These are phyloP conservation scores for Neurospora sp. DNA, from an alignment of 495 filamentous ascomycete species.

Conservation along the genomic window DNA sequence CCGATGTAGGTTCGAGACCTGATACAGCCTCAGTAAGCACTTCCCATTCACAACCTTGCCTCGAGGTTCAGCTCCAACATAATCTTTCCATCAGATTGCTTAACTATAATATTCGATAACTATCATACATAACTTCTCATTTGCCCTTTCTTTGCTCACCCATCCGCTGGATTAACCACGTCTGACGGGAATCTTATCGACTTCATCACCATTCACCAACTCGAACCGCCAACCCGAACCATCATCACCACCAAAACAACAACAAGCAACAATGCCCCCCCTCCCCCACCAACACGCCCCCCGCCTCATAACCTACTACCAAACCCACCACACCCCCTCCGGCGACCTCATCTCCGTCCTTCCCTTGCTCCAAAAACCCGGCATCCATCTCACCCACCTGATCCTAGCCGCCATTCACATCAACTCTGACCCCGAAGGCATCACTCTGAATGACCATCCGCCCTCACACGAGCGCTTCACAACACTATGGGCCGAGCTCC, in stretches of 20 bases:
- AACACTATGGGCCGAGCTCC: constrained; percentile 60
- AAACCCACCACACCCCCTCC: constrained; percentile 42
- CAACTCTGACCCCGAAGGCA: constrained; percentile 50
- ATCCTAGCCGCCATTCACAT: constrained; percentile 75
- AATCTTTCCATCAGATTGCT: neutral
- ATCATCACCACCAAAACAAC: neutral
- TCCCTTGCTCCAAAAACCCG: constrained; percentile 52
- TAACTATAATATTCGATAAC: neutral
- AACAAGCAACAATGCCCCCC: constrained; percentile 8
- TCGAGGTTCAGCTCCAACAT: neutral
- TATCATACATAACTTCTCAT: neutral
- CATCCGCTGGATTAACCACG: neutral
- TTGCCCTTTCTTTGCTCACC: neutral
- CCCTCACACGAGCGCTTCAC: constrained; percentile 46
- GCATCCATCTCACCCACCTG: constrained; percentile 53
- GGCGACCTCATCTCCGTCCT: constrained; percentile 58
- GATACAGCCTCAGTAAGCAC: neutral
- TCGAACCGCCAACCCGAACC: neutral
- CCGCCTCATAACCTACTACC: constrained; percentile 17
- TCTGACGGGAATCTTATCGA: neutral
- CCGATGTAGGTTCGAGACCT: neutral
- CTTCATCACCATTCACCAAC: neutral
- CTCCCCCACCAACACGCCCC: constrained; percentile 10
- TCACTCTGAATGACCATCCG: constrained; percentile 69
- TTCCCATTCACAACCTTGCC: neutral